phyloP scores from a whole-genome alignment of 176 grass and related monocot genomes.

The Aegilops bicornis region DNA sequence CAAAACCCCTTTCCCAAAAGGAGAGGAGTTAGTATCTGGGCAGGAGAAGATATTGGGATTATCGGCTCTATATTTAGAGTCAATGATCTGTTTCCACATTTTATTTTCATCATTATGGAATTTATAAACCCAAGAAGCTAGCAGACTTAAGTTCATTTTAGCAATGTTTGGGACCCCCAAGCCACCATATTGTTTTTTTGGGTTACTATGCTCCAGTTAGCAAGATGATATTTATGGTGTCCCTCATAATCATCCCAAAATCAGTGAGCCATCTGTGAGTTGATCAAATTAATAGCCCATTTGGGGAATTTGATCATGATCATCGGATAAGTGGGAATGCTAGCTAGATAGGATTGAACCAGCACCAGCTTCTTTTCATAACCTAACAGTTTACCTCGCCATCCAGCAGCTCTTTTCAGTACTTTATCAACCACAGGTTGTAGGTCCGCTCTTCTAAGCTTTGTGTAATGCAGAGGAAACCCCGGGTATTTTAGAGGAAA shows the following conservation, averaged over 20 bases:
- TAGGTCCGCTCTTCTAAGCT: not conserved
- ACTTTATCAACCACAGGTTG: too few species aligned
- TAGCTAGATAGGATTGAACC: not conserved
- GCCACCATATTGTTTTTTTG: not conserved
- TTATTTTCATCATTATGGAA: not conserved
- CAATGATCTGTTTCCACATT: not conserved
- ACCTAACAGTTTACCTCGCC: rapidly evolving
- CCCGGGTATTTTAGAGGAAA: not conserved
- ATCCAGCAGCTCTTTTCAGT: not conserved
- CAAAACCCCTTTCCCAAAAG: not conserved
- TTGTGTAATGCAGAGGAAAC: not conserved
- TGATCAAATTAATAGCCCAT: not conserved
- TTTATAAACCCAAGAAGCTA: not conserved
- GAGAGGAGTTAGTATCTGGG: rapidly evolving
- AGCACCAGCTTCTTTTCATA: not conserved
- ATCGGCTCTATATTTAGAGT: not conserved
- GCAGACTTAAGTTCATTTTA: not conserved
- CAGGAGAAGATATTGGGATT: not conserved
- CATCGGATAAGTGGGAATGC: not conserved
- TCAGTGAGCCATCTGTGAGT: not conserved
- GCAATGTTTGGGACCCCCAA: not conserved
- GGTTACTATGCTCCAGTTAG: rapidly evolving
- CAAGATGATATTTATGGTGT: not conserved
- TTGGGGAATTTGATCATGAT: not conserved
- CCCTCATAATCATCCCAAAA: not conserved